Percentiles rank a stretch among this genome's conserved stretches.
Conservation (phyloP, 2,329 filamentous ascomycete genomes). For the Endoconidiophora polonica region DNA sequence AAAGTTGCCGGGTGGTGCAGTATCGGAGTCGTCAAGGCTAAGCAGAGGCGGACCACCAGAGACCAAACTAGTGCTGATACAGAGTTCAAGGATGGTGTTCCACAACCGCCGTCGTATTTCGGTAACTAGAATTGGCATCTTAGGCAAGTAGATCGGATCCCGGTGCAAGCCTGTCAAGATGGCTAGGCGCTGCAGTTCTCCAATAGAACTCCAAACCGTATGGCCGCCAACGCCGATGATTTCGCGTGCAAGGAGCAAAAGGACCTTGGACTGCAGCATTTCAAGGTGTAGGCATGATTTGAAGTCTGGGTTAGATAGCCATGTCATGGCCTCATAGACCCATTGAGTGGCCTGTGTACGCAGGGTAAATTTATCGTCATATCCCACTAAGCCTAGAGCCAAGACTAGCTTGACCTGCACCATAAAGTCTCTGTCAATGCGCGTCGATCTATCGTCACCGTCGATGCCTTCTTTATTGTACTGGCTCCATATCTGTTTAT, state of each 20-base stretch:
- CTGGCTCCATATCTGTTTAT: conserved; percentile 32
- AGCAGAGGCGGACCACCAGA: conserved; percentile 31
- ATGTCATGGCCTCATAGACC: conserved; percentile 40
- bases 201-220: conserved; percentile 31
- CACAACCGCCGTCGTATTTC: conserved; percentile 36
- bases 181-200: conserved; percentile 27
- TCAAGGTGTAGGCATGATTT: conserved; percentile 34
- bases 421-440: conserved; percentile 23
- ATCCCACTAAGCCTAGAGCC: conserved; percentile 35
- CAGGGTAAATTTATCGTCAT: conserved; percentile 34
- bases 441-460: too few relatives aligned
- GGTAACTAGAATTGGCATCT: conserved; percentile 19
- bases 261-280: conserved; percentile 30
- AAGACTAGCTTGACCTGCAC: conserved; percentile 41
- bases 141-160: conserved; percentile 27
- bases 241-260: conserved; percentile 29
- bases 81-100: conserved; percentile 34
- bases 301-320: conserved; percentile 34
- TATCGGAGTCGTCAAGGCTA: conserved; percentile 29
- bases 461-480: too few relatives aligned
- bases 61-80: conserved; percentile 27
- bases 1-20: conserved; percentile 30
- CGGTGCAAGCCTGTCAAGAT: conserved; percentile 34
- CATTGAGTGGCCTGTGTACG: conserved; percentile 34
- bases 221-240: conserved; percentile 24